Evolutionary conservation across 2,329 filamentous ascomycete genomes (phyloP).

Genomic region (Neurospora sp.): DNA sequence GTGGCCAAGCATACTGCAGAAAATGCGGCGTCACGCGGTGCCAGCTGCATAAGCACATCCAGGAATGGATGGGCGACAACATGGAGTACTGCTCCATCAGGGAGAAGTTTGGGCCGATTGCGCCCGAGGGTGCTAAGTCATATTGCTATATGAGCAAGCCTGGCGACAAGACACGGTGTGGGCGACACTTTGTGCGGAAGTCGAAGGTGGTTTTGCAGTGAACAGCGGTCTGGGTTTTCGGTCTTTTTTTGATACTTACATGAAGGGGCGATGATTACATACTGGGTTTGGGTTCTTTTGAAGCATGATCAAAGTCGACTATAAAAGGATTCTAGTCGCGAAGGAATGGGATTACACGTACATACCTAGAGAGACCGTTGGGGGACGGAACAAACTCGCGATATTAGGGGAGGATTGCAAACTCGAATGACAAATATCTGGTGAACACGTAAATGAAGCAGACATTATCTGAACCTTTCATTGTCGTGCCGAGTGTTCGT

Average conservation of each 20-base stretch:
- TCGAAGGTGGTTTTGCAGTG: conserved; percentile 14
- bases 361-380: background rate
- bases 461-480: background rate
- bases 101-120: conserved; percentile 43
- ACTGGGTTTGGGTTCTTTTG: background rate
- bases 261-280: background rate
- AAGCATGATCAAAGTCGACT: background rate
- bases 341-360: background rate
- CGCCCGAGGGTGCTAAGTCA: conserved; percentile 34
- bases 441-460: background rate
- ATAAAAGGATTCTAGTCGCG: background rate
- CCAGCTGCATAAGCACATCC: conserved; percentile 53
- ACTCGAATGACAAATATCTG: background rate
- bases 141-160: conserved; percentile 52
- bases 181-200: conserved; percentile 37
- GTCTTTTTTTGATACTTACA: background rate
- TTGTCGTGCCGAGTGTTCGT: background rate
- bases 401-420: background rate
- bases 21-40: conserved; percentile 52
- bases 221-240: background rate
- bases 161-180: conserved; percentile 47
- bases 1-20: conserved; percentile 50
- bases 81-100: conserved; percentile 52
- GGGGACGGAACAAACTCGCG: background rate
- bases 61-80: conserved; percentile 45